Percentiles rank a stretch among this genome's conserved stretches.
Evolutionary conservation across 805 yeast species (phyloP).

Genomic region (Pichia cabralensis): DNA sequence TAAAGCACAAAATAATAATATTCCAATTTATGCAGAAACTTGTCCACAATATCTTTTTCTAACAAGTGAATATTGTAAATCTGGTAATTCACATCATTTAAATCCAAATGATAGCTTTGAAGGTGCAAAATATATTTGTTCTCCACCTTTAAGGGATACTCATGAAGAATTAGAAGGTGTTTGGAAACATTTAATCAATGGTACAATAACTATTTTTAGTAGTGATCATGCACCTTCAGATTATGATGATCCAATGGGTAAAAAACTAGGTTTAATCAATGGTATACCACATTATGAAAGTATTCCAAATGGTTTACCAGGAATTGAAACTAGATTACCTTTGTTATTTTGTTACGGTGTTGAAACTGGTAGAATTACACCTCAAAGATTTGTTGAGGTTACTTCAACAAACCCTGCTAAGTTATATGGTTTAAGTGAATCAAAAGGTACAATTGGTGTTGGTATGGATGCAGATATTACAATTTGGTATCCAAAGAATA

Average conservation of each 20-base stretch:
- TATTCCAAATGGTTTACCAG: conserved; percentile 39
- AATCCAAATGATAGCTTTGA: conserved; percentile 28
- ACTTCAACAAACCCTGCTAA: conserved; percentile 36
- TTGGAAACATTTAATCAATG: conserved; percentile 35
- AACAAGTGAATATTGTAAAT: conserved; percentile 27
- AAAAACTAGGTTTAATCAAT: conserved; percentile 29
- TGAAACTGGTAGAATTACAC: conserved; percentile 28
- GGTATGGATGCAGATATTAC: conserved; percentile 40
- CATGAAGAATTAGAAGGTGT: conserved; percentile 31
- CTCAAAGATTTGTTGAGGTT: conserved; percentile 34
- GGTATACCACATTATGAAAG: conserved; percentile 31
- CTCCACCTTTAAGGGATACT: conserved; percentile 36
- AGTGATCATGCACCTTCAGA: conserved; percentile 37
- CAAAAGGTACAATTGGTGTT: conserved; percentile 32
- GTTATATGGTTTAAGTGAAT: conserved; percentile 31
- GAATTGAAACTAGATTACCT: conserved; percentile 37
- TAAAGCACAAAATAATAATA: conserved; percentile 30
- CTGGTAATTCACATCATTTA: conserved; percentile 10
- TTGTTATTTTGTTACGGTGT: conserved; percentile 33
- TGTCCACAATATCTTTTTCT: conserved; percentile 39
- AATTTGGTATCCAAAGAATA: conserved; percentile 33
- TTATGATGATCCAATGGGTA: conserved; percentile 32
- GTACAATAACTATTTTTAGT: conserved; percentile 35
- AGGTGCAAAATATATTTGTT: conserved; percentile 39
- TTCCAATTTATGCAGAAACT: conserved; percentile 37